Evolutionary conservation across 345 rosid genomes (phyloP), one percentile per base, ranked within the genome.

Genomic region (Citropsis articulata): DNA sequence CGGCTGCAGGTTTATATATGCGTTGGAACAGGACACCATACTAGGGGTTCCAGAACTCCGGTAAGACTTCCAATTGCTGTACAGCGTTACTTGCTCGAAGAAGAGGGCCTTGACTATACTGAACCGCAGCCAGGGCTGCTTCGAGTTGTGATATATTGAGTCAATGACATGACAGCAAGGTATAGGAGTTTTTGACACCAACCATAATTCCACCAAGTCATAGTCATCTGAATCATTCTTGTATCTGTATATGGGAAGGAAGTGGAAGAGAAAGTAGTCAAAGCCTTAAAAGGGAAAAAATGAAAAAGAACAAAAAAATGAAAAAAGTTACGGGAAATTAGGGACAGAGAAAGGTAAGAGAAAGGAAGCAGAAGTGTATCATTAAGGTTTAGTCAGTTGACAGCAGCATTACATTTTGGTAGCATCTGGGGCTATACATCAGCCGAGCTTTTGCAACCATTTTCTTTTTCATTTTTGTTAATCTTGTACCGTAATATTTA

Each of bases 41-140:
- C 98, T 35, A 89, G 94, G 65, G 99, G 99, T 55, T 81, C 97
- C 27, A 93, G 96, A 48, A 93, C 99, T 22, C 93, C 94, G 0
- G 93, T 97, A 53, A 87, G 99, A 73, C 99, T 97, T 69, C 99
- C 98, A 7, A 82, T 91, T 66, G 95, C 98, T 75, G 91, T 97
- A 31, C 98, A 94, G 86, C 89, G 90, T 14, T 94, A 91, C 80
- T 88, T 97, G 35, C 96, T 97, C 21, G 98, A 94, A 85, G 97
- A 94, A 75, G 98, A 96, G 88, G 89, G 94, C 82, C 97, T 97
- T 35, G 92, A 90, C 69, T 97, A 67, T 83, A 78, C 89, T 1
- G 99, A 97, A 86, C 93, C 99, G 18, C 98, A 94, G 83, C 92
- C 98, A 1, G 99, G 99, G 77, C 89, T 97, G 76, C 93, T 97